Evolutionary conservation across 2,329 filamentous ascomycete species (phyloP).

Genomic region (Cladorrhinum sp.): DNA sequence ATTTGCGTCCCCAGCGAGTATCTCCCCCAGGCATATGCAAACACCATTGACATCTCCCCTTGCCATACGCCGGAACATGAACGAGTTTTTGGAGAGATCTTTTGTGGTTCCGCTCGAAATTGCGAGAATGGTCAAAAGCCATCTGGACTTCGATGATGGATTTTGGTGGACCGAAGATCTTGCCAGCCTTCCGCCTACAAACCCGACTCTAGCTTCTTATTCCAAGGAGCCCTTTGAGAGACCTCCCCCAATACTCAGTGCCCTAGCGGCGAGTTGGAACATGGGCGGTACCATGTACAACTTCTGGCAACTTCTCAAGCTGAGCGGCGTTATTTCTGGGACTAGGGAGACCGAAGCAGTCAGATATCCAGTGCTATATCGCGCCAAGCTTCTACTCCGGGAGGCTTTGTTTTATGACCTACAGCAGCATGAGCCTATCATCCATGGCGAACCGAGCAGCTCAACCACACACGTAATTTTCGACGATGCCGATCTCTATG

Average conservation of each 20-base stretch:
- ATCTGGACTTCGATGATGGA: constrained; percentile 53
- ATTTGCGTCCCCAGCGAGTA: constrained; percentile 35
- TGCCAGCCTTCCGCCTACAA: constrained; percentile 38
- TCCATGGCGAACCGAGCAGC: constrained; percentile 38
- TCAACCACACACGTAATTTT: constrained; percentile 33
- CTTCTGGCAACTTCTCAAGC: constrained; percentile 51
- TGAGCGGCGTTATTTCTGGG: constrained; percentile 48
- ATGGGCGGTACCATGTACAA: constrained; percentile 47
- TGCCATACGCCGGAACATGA: constrained; percentile 48
- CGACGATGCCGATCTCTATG: constrained; percentile 47
- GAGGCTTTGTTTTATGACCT: constrained; percentile 55
- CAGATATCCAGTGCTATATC: constrained; percentile 50
- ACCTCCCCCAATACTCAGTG: constrained; percentile 48
- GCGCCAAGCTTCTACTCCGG: constrained; percentile 53
- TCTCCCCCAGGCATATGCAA: constrained; percentile 48
- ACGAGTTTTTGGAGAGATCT: constrained; percentile 48
- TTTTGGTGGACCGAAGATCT: constrained; percentile 59
- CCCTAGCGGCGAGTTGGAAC: constrained; percentile 53
- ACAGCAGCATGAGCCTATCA: constrained; percentile 46
- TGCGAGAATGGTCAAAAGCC: constrained; percentile 41
- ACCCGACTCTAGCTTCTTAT: constrained; percentile 39
- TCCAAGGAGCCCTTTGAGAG: constrained; percentile 39
- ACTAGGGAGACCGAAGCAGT: constrained; percentile 48
- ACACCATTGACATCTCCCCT: constrained; percentile 51
- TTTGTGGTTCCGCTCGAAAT: constrained; percentile 43